Conservation (phyloP, 352 stramenopile genomes). For the Phytophthora fragariaefolia region DNA sequence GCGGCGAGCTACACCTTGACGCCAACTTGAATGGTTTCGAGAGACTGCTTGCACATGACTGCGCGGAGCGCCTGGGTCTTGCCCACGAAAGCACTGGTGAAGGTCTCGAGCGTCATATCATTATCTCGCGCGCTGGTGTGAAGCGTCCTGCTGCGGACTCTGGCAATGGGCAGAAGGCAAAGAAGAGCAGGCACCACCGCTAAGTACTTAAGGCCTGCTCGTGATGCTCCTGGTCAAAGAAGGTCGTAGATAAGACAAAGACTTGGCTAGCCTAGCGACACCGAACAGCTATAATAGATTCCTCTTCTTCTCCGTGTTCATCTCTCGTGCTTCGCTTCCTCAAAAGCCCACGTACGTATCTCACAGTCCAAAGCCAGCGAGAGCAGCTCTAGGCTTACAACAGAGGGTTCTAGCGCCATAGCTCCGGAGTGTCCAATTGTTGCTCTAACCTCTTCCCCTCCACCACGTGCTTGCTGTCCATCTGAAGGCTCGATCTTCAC, state of each 20-base stretch:
- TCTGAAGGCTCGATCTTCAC: slow-evolving; percentile 4
- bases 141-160: slow-evolving; percentile 30
- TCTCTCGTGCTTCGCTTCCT: slow-evolving; percentile 24
- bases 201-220: slow-evolving; percentile 9
- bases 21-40: slow-evolving; percentile 85
- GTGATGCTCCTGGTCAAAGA: not conserved
- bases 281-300: slow-evolving; percentile 47
- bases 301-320: slow-evolving; percentile 38
- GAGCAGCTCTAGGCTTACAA: slow-evolving; percentile 18
- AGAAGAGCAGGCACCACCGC: slow-evolving; percentile 45
- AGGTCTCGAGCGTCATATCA: slow-evolving; percentile 84
- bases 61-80: slow-evolving; percentile 77
- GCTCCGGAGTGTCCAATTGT: slow-evolving; percentile 30
- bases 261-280: slow-evolving; percentile 23
- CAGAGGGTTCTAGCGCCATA: slow-evolving; percentile 32
- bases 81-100: slow-evolving; percentile 71
- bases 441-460: slow-evolving; percentile 31
- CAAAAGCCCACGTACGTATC: slow-evolving; percentile 25
- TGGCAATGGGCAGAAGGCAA: slow-evolving; percentile 19
- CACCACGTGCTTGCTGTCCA: slow-evolving; percentile 11
- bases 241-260: slow-evolving; percentile 15
- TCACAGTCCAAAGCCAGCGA: slow-evolving; percentile 28
- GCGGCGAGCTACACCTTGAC: slow-evolving; percentile 67
- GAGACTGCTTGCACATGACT: slow-evolving; percentile 82
- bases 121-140: slow-evolving; percentile 42